Conservation (phyloP, 1,139 yeast species). For the Kodamaea suecica region DNA sequence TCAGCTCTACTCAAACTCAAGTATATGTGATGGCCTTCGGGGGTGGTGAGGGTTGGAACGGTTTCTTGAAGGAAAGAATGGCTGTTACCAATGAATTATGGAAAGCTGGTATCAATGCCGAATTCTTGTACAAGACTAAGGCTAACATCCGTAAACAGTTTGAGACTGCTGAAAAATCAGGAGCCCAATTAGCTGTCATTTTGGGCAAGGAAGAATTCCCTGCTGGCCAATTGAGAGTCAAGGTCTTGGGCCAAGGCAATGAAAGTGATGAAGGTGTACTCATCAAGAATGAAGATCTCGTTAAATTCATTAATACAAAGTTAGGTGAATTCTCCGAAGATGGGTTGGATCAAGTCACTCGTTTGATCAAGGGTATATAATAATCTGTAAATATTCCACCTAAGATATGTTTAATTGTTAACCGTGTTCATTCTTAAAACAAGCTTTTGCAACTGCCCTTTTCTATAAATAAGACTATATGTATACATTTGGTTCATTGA, state of each 20-base stretch:
- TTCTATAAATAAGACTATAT: background rate
- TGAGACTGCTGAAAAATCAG: constrained; percentile 94
- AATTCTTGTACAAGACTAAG: constrained; percentile 85
- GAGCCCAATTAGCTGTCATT: constrained; percentile 87
- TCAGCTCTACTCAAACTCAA: constrained; percentile 84
- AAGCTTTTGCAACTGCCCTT: background rate
- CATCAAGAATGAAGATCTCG: constrained; percentile 58
- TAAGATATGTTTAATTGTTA: background rate
- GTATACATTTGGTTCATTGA: no score
- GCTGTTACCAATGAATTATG: constrained; percentile 74
- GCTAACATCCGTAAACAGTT: constrained; percentile 95
- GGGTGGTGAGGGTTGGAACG: constrained; percentile 95
- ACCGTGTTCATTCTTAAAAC: background rate
- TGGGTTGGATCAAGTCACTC: constrained; percentile 56
- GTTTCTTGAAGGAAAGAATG: constrained; percentile 91
- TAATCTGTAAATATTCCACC: no score
- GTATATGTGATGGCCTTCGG: constrained; percentile 97
- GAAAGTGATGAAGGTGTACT: constrained; percentile 86
- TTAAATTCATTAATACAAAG: constrained; percentile 52
- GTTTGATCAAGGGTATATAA: constrained; percentile 54
- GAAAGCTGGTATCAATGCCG: constrained; percentile 86
- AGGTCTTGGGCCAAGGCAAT: constrained; percentile 83
- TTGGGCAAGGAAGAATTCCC: constrained; percentile 91
- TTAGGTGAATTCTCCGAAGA: constrained; percentile 41
- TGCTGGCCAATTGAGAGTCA: constrained; percentile 78